phyloP scores from a whole-genome alignment of 352 stramenopile genomes.

The Globisporangium acanthophoron region DNA sequence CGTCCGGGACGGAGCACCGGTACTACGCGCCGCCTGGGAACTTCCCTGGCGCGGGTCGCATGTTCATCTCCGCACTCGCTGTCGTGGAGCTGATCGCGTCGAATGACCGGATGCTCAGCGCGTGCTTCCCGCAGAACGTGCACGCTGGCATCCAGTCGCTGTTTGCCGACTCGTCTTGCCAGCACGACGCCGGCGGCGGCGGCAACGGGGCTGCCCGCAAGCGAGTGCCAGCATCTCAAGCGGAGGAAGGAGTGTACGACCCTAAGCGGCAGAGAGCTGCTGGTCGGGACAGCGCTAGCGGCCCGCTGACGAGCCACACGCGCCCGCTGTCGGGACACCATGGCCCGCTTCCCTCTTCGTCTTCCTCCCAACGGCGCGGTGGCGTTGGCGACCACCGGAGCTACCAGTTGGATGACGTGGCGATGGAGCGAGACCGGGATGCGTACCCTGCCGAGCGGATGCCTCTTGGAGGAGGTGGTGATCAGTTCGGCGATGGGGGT shows the following conservation, averaged over 20 bases:
- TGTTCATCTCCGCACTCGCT: conserved; percentile 58
- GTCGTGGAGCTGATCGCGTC: conserved; percentile 75
- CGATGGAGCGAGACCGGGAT: conserved; percentile 8
- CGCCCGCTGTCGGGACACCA: background rate
- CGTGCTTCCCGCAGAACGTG: conserved; percentile 70
- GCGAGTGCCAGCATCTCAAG: conserved; percentile 10
- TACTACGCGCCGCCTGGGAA: conserved; percentile 34
- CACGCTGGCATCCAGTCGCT: conserved; percentile 68
- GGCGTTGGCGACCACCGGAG: background rate
- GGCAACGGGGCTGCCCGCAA: conserved; percentile 9
- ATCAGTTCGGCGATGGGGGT: background rate
- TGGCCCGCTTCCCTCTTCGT: background rate
- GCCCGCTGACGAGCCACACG: conserved; percentile 2
- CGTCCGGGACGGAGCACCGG: conserved; percentile 25
- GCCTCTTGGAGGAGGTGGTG: background rate
- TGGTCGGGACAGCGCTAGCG: conserved; percentile 7
- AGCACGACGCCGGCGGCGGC: background rate
- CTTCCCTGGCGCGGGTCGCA: conserved; percentile 19
- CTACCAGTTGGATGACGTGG: conserved; percentile 3
- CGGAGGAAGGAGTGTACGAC: conserved; percentile 18
- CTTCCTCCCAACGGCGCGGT: background rate
- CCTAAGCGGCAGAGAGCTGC: conserved; percentile 24
- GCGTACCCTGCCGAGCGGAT: conserved; percentile 4
- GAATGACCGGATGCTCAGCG: conserved; percentile 46
- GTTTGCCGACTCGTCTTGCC: conserved; percentile 27